Conservation (phyloP, 148 eudicot genomes). For the Drosera capensis region DNA sequence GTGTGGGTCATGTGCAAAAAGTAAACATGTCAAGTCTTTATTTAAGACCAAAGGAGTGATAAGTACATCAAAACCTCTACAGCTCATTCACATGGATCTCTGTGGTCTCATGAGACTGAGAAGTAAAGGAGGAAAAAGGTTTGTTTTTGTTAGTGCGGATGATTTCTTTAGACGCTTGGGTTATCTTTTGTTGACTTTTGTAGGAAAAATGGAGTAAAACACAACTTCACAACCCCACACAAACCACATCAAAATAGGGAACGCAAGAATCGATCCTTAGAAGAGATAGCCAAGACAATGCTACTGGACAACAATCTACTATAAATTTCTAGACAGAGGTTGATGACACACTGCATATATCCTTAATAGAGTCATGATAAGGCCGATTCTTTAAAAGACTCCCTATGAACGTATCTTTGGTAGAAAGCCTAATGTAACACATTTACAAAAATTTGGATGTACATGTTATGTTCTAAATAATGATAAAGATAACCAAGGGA, state of each 20-base stretch:
- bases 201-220: too few species aligned
- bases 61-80: too few species aligned
- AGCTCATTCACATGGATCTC: too few species aligned
- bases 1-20: too few species aligned
- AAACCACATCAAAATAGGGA: not conserved
- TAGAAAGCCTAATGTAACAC: too few species aligned
- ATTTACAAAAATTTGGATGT: not conserved
- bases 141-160: too few species aligned
- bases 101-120: too few species aligned
- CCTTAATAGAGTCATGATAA: not conserved
- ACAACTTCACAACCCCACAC: not conserved
- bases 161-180: too few species aligned
- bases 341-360: not conserved
- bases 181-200: too few species aligned
- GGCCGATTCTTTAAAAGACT: not conserved
- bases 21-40: too few species aligned
- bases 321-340: not conserved
- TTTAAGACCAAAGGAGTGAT: too few species aligned
- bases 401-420: not conserved
- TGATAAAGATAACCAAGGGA: not conserved
- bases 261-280: not conserved
- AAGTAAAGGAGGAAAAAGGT: too few species aligned
- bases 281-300: not conserved
- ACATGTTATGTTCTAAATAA: not conserved
- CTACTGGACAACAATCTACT: not conserved